Evolutionary conservation across 345 rosid genomes (phyloP).

Genomic region (Anacardium occidentale): DNA sequence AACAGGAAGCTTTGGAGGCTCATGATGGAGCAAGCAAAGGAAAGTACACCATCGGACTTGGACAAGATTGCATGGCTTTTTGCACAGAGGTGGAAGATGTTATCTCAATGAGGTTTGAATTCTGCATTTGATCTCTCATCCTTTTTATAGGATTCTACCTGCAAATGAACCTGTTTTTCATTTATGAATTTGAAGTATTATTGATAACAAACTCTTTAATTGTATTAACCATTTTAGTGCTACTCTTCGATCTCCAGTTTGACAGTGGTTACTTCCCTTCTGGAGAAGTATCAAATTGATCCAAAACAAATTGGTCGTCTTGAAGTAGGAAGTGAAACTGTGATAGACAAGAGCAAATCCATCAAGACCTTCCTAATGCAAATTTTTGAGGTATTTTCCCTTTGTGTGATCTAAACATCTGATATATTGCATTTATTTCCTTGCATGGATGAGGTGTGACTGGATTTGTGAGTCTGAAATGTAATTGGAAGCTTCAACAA

Average conservation of each 20-base stretch:
- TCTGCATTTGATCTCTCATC: not conserved
- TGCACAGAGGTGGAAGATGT: conserved; percentile 98
- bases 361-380: conserved; percentile 98
- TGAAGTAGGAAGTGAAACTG: conserved; percentile 99
- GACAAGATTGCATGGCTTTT: conserved; percentile 94
- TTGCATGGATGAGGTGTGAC: not conserved
- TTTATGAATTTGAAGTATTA: not conserved
- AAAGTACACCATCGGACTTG: conserved; percentile 94
- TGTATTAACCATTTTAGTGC: conserved; percentile 4
- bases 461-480: not conserved
- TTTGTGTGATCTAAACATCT: not conserved
- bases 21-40: conserved; percentile 97
- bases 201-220: too few relatives aligned
- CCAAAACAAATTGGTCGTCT: conserved; percentile 94
- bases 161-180: not conserved
- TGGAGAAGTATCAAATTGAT: conserved; percentile 84
- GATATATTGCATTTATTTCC: not conserved
- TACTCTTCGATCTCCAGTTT: conserved; percentile 47
- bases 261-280: conserved; percentile 84
- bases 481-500: not conserved
- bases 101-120: conserved; percentile 84
- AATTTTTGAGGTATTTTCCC: conserved; percentile 79
- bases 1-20: conserved; percentile 81
- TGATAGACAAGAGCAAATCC: conserved; percentile 98
- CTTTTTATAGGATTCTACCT: conserved; percentile 4